These are phyloP conservation scores for Lepidium didymum DNA, from an alignment of 345 rosid species.

Conservation along the genomic window DNA sequence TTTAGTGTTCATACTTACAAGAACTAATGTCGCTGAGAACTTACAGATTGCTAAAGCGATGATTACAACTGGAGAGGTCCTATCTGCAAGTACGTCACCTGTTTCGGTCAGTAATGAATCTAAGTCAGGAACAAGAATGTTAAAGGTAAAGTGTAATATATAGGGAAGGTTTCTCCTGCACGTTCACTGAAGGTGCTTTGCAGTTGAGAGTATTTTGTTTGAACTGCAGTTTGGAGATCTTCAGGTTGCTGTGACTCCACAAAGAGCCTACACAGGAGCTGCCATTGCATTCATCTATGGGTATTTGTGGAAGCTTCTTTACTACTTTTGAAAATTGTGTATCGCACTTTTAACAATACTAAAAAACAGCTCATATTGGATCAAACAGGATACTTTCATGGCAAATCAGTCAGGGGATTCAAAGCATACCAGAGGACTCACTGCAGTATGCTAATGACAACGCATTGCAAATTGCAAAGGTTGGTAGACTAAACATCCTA, in stretches of 20 bases:
- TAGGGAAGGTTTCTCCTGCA: background rate
- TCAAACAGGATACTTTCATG: slow-evolving; percentile 68
- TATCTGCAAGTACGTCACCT: slow-evolving; percentile 42
- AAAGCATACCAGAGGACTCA: slow-evolving; percentile 70
- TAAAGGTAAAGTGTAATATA: slow-evolving; percentile 52
- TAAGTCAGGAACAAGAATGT: slow-evolving; percentile 41
- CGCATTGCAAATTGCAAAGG: slow-evolving; percentile 78
- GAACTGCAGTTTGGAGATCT: slow-evolving; percentile 82
- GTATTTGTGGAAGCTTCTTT: slow-evolving; percentile 32
- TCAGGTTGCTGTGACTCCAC: slow-evolving; percentile 69
- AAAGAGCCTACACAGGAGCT: slow-evolving; percentile 72
- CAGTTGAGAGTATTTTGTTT: background rate
- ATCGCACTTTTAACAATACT: background rate
- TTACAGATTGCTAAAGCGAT: slow-evolving; percentile 75
- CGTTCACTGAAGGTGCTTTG: background rate
- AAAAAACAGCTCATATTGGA: background rate
- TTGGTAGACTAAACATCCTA: slow-evolving; percentile 13
- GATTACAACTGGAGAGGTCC: slow-evolving; percentile 54
- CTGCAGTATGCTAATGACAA: slow-evolving; percentile 87
- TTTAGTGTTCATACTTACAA: background rate
- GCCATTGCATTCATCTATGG: slow-evolving; percentile 58
- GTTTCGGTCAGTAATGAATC: slow-evolving; percentile 34
- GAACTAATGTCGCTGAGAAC: slow-evolving; percentile 1
- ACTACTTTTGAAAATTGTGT: background rate
- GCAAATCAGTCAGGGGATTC: slow-evolving; percentile 70